Conservation (phyloP, 1,284 basidiomycete species). For the Abortiporus biennis region DNA sequence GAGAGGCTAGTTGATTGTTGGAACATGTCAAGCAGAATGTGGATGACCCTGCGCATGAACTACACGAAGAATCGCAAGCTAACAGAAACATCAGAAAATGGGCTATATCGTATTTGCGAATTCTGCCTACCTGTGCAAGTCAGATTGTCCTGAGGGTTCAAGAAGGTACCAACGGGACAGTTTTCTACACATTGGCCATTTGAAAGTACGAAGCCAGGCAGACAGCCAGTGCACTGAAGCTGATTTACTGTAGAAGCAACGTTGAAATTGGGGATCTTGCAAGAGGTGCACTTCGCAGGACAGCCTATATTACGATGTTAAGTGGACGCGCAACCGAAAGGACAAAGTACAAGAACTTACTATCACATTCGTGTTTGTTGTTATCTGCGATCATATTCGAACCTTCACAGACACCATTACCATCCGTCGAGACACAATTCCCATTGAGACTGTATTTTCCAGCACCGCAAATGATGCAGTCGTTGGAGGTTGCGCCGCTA, state of each 20-base stretch:
- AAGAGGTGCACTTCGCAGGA: conserved; percentile 72
- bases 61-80: conserved; percentile 74
- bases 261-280: conserved; percentile 65
- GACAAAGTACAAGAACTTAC: conserved; percentile 37
- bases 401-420: conserved; percentile 65
- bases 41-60: conserved; percentile 59
- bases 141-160: conserved; percentile 62
- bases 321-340: background rate
- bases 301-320: conserved; percentile 45
- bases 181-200: conserved; percentile 58
- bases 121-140: conserved; percentile 51
- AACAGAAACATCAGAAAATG: conserved; percentile 6
- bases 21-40: conserved; percentile 70
- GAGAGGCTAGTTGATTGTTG: conserved; percentile 54
- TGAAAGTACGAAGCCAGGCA: conserved; percentile 69
- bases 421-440: conserved; percentile 56
- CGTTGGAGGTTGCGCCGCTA: conserved; percentile 57
- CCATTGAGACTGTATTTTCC: conserved; percentile 59
- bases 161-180: conserved; percentile 69
- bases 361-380: conserved; percentile 72
- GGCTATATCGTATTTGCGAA: conserved; percentile 1
- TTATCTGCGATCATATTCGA: conserved; percentile 73
- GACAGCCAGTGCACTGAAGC: conserved; percentile 67
- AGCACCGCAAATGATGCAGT: conserved; percentile 61
- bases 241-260: conserved; percentile 59